Percentiles rank a stretch among this genome's conserved stretches.
These are phyloP conservation scores for Ophiostoma australiae DNA, from an alignment of 2,329 filamentous ascomycete species.

Conservation along the genomic window DNA sequence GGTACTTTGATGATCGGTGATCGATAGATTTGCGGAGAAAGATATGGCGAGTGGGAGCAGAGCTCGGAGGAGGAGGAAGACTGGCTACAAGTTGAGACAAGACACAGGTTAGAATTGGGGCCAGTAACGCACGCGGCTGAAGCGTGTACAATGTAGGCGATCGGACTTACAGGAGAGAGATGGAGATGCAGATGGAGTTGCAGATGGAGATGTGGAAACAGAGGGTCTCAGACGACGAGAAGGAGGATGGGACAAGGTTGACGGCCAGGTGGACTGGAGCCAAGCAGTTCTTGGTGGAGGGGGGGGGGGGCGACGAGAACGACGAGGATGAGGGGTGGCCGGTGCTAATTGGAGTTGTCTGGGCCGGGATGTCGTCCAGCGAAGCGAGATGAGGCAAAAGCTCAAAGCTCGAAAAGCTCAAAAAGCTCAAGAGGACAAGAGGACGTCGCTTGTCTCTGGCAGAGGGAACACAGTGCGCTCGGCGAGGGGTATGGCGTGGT, in stretches of 20 bases:
- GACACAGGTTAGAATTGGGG: neutral
- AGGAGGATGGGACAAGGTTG: neutral
- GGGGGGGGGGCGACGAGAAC: neutral
- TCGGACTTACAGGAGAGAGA: neutral
- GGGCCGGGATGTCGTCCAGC: neutral
- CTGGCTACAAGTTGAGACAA: neutral
- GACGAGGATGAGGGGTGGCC: neutral
- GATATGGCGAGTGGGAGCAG: neutral
- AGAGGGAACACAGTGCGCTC: neutral
- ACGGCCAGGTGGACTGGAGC: neutral
- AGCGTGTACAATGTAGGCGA: neutral
- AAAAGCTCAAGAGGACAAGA: neutral
- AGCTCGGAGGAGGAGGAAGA: neutral
- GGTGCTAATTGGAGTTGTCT: neutral
- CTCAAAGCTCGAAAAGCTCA: too few relatives aligned
- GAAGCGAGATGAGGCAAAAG: neutral
- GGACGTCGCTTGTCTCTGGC: neutral
- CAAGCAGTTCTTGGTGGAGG: constrained; percentile 3
- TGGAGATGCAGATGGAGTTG: neutral
- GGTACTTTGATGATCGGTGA: neutral
- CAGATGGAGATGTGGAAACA: neutral
- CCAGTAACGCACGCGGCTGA: neutral
- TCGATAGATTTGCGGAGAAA: constrained; percentile 1
- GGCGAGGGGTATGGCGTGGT: neutral
- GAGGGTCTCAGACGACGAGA: neutral